Evolutionary conservation across 2,329 filamentous ascomycete genomes (phyloP).

Genomic region (Xylaria multiplex): DNA sequence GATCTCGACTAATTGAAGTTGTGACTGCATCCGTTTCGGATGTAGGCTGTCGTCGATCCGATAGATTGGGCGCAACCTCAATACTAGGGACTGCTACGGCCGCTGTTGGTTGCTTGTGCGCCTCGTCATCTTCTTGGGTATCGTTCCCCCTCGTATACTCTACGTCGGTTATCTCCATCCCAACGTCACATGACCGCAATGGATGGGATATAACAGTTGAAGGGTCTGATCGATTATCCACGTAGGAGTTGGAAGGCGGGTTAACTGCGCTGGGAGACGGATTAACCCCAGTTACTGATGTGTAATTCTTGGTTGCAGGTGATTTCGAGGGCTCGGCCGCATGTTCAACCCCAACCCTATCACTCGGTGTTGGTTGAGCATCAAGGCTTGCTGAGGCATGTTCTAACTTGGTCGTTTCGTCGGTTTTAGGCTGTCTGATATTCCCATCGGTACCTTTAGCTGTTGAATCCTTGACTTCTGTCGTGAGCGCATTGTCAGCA

Average conservation of each 20-base stretch:
- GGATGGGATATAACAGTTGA: constrained; percentile 36
- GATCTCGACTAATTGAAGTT: constrained; percentile 56
- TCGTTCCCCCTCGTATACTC: constrained; percentile 37
- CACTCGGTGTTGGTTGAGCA: not conserved
- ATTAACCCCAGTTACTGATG: not conserved
- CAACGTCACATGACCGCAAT: constrained; percentile 40
- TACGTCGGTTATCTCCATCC: constrained; percentile 42
- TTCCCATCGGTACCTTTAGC: not conserved
- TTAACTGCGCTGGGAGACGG: not conserved
- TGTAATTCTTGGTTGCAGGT: not conserved
- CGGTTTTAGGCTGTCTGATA: not conserved
- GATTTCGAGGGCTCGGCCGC: not conserved
- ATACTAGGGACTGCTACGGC: constrained; percentile 40
- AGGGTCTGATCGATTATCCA: constrained; percentile 38
- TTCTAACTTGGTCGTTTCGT: not conserved
- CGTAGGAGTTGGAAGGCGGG: constrained; percentile 32
- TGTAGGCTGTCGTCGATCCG: constrained; percentile 49
- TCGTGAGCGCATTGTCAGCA: constrained; percentile 51
- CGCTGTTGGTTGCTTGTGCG: constrained; percentile 13
- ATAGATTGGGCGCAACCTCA: constrained; percentile 40
- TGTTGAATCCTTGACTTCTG: constrained; percentile 41
- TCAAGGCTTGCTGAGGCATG: not conserved
- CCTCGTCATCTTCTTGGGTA: constrained; percentile 10
- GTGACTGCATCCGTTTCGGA: constrained; percentile 58
- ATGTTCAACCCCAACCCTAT: not conserved